Evolutionary conservation across 805 yeast species (phyloP), one percentile per base, ranked within the genome.

Genomic region (Candida lessepsii): DNA sequence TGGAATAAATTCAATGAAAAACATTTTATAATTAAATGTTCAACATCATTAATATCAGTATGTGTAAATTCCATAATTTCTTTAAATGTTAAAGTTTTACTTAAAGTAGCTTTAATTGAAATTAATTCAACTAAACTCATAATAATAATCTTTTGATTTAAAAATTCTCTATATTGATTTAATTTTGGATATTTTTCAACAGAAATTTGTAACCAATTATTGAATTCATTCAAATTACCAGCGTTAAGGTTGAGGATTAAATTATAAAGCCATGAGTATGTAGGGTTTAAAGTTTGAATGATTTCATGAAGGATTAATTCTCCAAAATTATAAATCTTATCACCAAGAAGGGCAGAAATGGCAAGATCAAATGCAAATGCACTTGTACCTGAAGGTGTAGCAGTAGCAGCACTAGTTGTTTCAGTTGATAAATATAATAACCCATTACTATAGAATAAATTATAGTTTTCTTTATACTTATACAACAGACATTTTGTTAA

Each of bases 321-420:
- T 37, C 98, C 98, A 63, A 93, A 93, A 67, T 91, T 93, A 71
- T 88, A 93, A 52, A 91, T 86, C 54, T 78, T 81, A 57, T 89
- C 96, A 35, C 97, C 98, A 52, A 91, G 72, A 44, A 93, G 68
- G 0, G 97, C 98, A 23, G 96, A 81, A 33, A 88, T 72, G 44
- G 91, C 76, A 50, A 91, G 76, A 50, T 91, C 95, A 53, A 81
- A 80, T 46, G 72, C 66, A 38, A 69, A 53, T 2, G 87, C 86
- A 15, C 19, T 21, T 11, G 35, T 21, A 16, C 31, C 31, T 10
- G 13, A 5, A 16, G 35, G 8, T 21, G 19, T 5, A 14, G 13
- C 9, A 23, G 27, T 21, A 10, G 19, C 3, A 3, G 15, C 3
- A 13, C n/a, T 45, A 31, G 61, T 64, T 24, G 63, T 67, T 14